These are phyloP conservation scores for Multifurca ochricompacta DNA, from an alignment of 768 basidiomycete species.

Conservation along the genomic window DNA sequence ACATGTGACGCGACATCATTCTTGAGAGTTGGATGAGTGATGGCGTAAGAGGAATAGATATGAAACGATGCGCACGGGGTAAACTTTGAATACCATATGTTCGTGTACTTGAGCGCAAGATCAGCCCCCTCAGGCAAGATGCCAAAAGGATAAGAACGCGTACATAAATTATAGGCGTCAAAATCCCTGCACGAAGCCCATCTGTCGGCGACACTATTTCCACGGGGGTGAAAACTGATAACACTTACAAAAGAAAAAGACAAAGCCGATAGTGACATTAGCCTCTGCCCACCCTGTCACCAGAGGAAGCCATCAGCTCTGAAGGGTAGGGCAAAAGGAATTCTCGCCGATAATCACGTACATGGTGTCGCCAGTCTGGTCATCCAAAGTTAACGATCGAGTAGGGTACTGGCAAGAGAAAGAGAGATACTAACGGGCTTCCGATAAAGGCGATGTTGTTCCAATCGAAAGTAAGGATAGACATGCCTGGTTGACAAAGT, in stretches of 20 bases:
- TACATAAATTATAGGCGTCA: slow-evolving; percentile 33
- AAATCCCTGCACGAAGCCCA: slow-evolving; percentile 27
- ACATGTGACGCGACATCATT: slow-evolving; percentile 40
- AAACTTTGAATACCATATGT: slow-evolving; percentile 31
- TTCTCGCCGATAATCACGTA: slow-evolving; percentile 4
- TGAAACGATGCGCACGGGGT: slow-evolving; percentile 29
- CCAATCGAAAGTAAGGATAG: slow-evolving; percentile 79
- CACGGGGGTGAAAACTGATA: neutral
- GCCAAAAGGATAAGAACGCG: neutral
- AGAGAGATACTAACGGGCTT: slow-evolving; percentile 17
- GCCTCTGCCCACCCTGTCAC: slow-evolving; percentile 65
- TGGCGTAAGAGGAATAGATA: neutral
- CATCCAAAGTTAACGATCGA: neutral
- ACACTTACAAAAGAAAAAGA: slow-evolving; percentile 37
- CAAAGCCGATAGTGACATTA: slow-evolving; percentile 48
- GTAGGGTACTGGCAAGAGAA: neutral
- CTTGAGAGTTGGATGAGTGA: neutral
- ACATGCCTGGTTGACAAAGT: slow-evolving; percentile 38
- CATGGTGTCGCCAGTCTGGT: slow-evolving; percentile 61
- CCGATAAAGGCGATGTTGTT: slow-evolving; percentile 31
- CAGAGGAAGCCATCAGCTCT: neutral
- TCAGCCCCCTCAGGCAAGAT: neutral
- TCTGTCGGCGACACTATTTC: neutral
- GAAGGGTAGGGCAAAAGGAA: neutral
- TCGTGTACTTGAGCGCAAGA: slow-evolving; percentile 26